A percentile compares a stretch with the other conserved stretches of the same genome.
Conservation (phyloP, 371 early-diverging fungal species). For the Rhizopus arrhizus region DNA sequence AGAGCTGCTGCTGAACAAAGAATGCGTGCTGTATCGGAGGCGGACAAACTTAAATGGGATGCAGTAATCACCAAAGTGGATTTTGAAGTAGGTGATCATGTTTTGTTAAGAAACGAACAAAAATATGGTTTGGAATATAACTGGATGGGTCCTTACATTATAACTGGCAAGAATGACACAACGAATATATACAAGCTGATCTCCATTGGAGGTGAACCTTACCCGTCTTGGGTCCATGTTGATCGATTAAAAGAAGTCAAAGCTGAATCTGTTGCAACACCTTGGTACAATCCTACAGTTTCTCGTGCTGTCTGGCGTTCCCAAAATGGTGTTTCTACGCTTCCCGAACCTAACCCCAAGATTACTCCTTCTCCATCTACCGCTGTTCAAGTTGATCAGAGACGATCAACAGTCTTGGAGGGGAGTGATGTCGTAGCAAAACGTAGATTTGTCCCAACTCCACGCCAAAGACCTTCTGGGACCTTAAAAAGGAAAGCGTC, state of each 20-base stretch:
- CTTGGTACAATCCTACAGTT: conserved; percentile 19
- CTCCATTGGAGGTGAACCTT: conserved; percentile 10
- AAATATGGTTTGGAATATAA: conserved; percentile 11
- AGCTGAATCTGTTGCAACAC: conserved; percentile 2
- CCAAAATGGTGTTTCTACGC: background rate
- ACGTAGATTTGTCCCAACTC: background rate
- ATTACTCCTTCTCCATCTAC: background rate
- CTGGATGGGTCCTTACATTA: conserved; percentile 13
- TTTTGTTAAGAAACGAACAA: background rate
- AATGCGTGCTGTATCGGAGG: background rate
- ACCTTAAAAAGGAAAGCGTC: too few relatives aligned
- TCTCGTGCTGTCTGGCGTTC: conserved; percentile 11
- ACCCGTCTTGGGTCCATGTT: conserved; percentile 16
- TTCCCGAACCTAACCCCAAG: background rate
- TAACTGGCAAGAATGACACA: conserved; percentile 4
- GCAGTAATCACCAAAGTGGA: background rate
- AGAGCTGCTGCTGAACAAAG: conserved; percentile 7
- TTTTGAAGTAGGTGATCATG: conserved; percentile 21
- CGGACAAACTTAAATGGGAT: conserved; percentile 16
- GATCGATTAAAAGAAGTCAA: conserved; percentile 14
- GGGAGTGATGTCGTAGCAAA: conserved; percentile 17
- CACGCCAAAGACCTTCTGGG: too few relatives aligned
- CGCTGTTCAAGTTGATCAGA: conserved; percentile 9
- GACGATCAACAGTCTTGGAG: conserved; percentile 18
- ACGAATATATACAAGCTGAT: conserved; percentile 9